Evolutionary conservation across 2,329 filamentous ascomycete genomes (phyloP).

Genomic region (Colletotrichum musae): DNA sequence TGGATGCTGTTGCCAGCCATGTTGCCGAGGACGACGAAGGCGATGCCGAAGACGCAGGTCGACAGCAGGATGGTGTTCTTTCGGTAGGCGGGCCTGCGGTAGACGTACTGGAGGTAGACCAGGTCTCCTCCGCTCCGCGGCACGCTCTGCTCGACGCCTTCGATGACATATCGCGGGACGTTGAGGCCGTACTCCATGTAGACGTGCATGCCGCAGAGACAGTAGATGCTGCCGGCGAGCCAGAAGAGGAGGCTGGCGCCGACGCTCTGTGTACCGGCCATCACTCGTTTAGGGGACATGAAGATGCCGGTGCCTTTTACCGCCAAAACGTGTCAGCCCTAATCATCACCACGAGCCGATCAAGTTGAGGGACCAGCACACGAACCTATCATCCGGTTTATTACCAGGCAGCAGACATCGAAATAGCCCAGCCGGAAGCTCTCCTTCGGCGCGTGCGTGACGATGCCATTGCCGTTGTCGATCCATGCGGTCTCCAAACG

Average conservation of each 20-base stretch:
- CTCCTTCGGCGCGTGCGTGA: conserved; percentile 52
- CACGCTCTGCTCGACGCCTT: conserved; percentile 56
- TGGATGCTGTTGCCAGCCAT: conserved; percentile 63
- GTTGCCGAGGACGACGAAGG: conserved; percentile 63
- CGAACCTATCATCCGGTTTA: conserved; percentile 56
- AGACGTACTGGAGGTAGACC: conserved; percentile 61
- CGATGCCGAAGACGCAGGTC: conserved; percentile 61
- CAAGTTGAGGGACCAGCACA: not conserved
- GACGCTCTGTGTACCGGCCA: conserved; percentile 51
- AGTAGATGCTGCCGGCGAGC: conserved; percentile 56
- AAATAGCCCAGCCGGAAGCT: conserved; percentile 53
- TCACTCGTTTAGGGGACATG: conserved; percentile 51
- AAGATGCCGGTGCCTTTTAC: conserved; percentile 54
- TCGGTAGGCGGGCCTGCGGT: conserved; percentile 53
- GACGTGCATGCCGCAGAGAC: conserved; percentile 53
- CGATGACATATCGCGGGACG: conserved; percentile 57
- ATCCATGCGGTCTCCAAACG: conserved; percentile 30
- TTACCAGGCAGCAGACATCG: conserved; percentile 53
- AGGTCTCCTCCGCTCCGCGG: conserved; percentile 46
- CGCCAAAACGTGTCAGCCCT: not conserved
- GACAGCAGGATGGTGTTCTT: conserved; percentile 54
- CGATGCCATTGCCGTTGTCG: conserved; percentile 44
- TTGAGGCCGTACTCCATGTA: conserved; percentile 64
- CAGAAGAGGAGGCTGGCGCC: conserved; percentile 57
- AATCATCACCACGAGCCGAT: too few species aligned